Evolutionary conservation across 768 basidiomycete species (phyloP).

Genomic region (Kwoniella sp.): DNA sequence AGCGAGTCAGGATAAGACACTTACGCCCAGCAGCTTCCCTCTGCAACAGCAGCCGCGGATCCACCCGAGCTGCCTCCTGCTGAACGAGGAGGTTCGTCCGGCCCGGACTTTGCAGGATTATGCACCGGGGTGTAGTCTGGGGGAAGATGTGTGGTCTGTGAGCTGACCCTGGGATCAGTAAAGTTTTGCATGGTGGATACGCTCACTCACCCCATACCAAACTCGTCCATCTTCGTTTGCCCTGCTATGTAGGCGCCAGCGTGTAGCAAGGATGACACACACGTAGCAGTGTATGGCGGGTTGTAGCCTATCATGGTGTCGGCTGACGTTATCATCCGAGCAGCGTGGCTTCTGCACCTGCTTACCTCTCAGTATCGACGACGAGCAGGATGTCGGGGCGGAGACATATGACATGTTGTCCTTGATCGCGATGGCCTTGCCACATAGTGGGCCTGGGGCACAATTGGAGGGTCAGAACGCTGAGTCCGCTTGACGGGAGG

Average conservation of each 20-base stretch:
- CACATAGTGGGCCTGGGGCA: constrained; percentile 21
- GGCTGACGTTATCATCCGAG: no score
- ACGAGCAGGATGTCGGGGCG: constrained; percentile 72
- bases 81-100: constrained; percentile 55
- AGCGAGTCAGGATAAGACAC: constrained; percentile 35
- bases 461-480: background rate
- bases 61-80: constrained; percentile 95
- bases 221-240: constrained; percentile 95
- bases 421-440: constrained; percentile 63
- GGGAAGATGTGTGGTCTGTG: constrained; percentile 71
- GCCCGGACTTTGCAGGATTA: constrained; percentile 61
- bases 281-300: constrained; percentile 83
- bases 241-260: constrained; percentile 71
- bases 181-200: background rate
- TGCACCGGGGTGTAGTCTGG: constrained; percentile 70
- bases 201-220: constrained; percentile 84
- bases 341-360: background rate
- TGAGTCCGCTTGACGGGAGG: background rate
- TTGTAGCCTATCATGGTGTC: constrained; percentile 57
- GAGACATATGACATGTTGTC: constrained; percentile 74
- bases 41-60: constrained; percentile 86
- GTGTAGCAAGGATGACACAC: constrained; percentile 60
- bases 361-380: constrained; percentile 65
- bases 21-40: constrained; percentile 76
- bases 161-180: constrained; percentile 2